Base-by-base conservation (phyloP, 2,329 filamentous ascomycete genomes). In the Stachybotrys echinatus region DNA sequence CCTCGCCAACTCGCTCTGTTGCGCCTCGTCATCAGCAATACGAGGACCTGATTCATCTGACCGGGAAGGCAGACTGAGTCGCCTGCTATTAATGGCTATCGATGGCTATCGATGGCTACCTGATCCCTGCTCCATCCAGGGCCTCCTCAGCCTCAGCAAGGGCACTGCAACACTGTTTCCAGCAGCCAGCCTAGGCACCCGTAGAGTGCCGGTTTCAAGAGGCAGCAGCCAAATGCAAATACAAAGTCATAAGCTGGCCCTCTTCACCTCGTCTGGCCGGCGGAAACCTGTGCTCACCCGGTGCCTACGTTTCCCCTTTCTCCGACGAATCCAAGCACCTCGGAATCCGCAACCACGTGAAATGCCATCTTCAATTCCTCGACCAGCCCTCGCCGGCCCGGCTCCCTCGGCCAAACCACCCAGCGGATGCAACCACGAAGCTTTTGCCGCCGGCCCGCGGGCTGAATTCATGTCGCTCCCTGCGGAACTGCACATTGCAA, bases 401-500 rank as follows among this genome's bases (percentile, higher is more conserved):
- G 14, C 27, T 34, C 14, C 27, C 27, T 34, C 14, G 27, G 27
- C 14, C 2, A 34, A 34, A 10, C 5, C 5, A 10, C 3, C 3
- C 27, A 8, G 14, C 14, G 27, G 5, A 10, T 34, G 27, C 27
- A 34, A 34, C 27, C 27, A 34, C 10, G 14, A 34, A 2, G 27
- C 27, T 14, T 10, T 2, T 34, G 14, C 27, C 27, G 27, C 10
- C 27, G 3, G 27, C 14, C 27, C 27, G 5, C 27, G 27, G 27
- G 27, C 5, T 34, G 27, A 34, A 2, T 47, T 85, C 31, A 70
- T 75, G 62, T 65, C 67, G 17, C 70, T 89, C 3, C 86, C 86
- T 2, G 72, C 81, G 1, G 86, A 89, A 58, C 72, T 89, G n/a
- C 85, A 88, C 56, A 63, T 85, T 2, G 73, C 81, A 46, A 83